Percentiles rank a stretch among this genome's conserved stretches.
phyloP scores from a whole-genome alignment of 805 yeast genomes.

The Grigorovia yakushimaensis region DNA sequence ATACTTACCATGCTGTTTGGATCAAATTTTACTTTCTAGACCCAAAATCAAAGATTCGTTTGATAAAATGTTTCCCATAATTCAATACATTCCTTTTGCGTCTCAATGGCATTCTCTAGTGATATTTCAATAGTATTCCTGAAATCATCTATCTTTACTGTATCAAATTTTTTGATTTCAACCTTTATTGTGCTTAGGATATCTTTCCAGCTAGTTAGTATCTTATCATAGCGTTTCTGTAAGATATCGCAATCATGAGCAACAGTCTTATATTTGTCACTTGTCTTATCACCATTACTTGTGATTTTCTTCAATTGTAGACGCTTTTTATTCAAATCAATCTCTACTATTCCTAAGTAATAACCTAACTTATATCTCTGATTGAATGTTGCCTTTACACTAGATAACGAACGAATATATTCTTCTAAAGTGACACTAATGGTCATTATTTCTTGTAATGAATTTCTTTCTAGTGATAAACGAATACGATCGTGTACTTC shows the following conservation, averaged over 20 bases:
- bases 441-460: constrained; percentile 77
- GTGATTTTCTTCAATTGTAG: constrained; percentile 36
- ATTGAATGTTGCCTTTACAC: constrained; percentile 62
- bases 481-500: constrained; percentile 60
- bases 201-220: constrained; percentile 51
- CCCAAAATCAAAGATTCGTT: constrained; percentile 19
- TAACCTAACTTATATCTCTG: constrained; percentile 55
- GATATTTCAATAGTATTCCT: constrained; percentile 83
- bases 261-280: constrained; percentile 50
- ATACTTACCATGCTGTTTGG: too few species aligned
- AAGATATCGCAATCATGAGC: constrained; percentile 50
- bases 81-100: constrained; percentile 85
- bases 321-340: constrained; percentile 39
- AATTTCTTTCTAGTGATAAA: constrained; percentile 66
- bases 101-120: constrained; percentile 81
- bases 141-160: constrained; percentile 71
- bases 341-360: constrained; percentile 39
- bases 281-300: constrained; percentile 25
- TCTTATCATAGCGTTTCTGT: constrained; percentile 42
- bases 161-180: constrained; percentile 61
- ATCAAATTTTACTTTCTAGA: not conserved
- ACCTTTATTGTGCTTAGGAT: constrained; percentile 55
- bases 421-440: constrained; percentile 84
- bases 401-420: constrained; percentile 66
- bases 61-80: constrained; percentile 85